A percentile compares a stretch with the other conserved stretches of the same genome.
Conservation (phyloP, 2,329 filamentous ascomycete genomes). For the Chalaropsis ovoidea region DNA sequence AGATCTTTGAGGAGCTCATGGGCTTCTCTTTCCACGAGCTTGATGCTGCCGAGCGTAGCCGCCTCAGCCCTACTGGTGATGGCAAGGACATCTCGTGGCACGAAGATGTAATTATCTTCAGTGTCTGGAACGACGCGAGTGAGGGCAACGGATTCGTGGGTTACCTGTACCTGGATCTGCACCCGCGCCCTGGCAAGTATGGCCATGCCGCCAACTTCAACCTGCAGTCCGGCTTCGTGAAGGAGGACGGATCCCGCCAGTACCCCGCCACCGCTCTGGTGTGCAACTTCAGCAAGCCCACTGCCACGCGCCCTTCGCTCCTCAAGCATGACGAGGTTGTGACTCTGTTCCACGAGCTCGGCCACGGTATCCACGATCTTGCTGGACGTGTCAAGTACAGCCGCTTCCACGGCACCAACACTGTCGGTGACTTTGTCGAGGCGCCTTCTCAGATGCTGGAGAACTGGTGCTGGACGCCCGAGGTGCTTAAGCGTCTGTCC, state of each 20-base stretch:
- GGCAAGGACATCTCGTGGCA: slow-evolving; percentile 70
- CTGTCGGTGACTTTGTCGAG: slow-evolving; percentile 60
- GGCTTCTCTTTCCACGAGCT: slow-evolving; percentile 70
- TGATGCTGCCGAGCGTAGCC: slow-evolving; percentile 52
- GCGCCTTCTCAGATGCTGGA: slow-evolving; percentile 64
- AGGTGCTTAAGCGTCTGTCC: slow-evolving; percentile 55
- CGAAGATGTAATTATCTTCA: slow-evolving; percentile 70
- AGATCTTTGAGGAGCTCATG: slow-evolving; percentile 75
- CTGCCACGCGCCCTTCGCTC: slow-evolving; percentile 62
- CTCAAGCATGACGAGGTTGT: slow-evolving; percentile 77
- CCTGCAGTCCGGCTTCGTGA: slow-evolving; percentile 60
- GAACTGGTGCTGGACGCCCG: slow-evolving; percentile 64
- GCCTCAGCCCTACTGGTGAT: slow-evolving; percentile 56
- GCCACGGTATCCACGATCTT: slow-evolving; percentile 61
- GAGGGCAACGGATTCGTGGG: slow-evolving; percentile 65
- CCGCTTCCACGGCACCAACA: slow-evolving; percentile 57
- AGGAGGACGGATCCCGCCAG: slow-evolving; percentile 56
- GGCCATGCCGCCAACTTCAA: slow-evolving; percentile 80
- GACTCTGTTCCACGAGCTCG: slow-evolving; percentile 70
- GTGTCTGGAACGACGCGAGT: slow-evolving; percentile 67
- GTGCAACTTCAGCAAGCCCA: slow-evolving; percentile 78
- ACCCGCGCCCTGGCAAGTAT: slow-evolving; percentile 73
- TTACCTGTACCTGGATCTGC: slow-evolving; percentile 73
- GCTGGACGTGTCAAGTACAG: slow-evolving; percentile 52
- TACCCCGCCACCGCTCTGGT: slow-evolving; percentile 73